These are phyloP conservation scores for Boletus pseudo-olivaceus DNA, from an alignment of 768 basidiomycete species.

Conservation along the genomic window DNA sequence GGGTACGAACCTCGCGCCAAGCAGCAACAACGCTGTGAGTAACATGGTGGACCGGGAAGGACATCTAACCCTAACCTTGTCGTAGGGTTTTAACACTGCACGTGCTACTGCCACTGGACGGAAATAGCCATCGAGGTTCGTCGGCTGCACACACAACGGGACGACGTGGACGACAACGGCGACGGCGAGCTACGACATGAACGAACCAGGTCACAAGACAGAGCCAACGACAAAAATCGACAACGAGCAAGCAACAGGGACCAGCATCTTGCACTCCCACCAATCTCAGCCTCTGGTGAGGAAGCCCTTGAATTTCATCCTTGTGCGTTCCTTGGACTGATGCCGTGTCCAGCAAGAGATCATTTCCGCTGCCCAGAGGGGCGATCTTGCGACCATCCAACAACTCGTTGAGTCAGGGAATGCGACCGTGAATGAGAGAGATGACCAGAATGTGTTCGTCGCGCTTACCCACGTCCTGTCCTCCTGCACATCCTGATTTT, in stretches of 20 bases:
- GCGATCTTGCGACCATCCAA: slow-evolving; percentile 65
- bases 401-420: slow-evolving; percentile 68
- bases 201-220: slow-evolving; percentile 26
- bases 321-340: background rate
- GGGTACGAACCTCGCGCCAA: slow-evolving; percentile 20
- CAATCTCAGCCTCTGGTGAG: slow-evolving; percentile 23
- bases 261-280: slow-evolving; percentile 24
- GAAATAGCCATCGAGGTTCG: slow-evolving; percentile 1
- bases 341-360: slow-evolving; percentile 45
- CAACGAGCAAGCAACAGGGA: slow-evolving; percentile 27
- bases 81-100: slow-evolving; percentile 26
- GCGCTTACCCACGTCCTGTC: background rate
- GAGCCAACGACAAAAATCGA: slow-evolving; percentile 29
- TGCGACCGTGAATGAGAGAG: slow-evolving; percentile 72
- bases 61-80: slow-evolving; percentile 29
- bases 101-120: background rate
- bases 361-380: slow-evolving; percentile 84
- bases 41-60: slow-evolving; percentile 13
- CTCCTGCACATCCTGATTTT: slow-evolving; percentile 4
- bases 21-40: slow-evolving; percentile 5
- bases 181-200: slow-evolving; percentile 27
- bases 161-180: slow-evolving; percentile 14
- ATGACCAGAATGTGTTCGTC: slow-evolving; percentile 74
- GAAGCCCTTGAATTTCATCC: background rate
- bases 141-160: background rate